Evolutionary conservation across 73 alveolate genomes (phyloP).

Genomic region (Stentor coeruleus): DNA sequence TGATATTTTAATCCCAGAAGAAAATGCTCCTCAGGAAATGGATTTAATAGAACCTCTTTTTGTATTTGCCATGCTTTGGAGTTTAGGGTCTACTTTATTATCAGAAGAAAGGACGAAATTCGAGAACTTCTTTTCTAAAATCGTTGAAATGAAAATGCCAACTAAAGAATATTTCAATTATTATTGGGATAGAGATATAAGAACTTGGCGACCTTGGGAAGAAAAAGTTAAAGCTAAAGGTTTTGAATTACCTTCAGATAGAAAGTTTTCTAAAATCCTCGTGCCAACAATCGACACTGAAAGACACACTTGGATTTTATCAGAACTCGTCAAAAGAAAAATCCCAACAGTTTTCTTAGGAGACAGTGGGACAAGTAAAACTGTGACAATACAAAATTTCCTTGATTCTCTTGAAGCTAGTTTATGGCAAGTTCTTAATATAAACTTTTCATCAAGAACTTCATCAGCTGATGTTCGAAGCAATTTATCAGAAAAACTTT

Average conservation of each 20-base stretch:
- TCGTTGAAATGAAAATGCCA: constrained; percentile 63
- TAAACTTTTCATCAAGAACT: constrained; percentile 99
- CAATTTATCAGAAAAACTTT: constrained; percentile 94
- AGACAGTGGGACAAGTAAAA: constrained; percentile 60
- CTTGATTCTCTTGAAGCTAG: constrained; percentile 80
- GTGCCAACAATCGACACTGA: constrained; percentile 98
- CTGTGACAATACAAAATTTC: constrained; percentile 85
- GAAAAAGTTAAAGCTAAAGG: constrained; percentile 61
- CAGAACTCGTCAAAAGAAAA: constrained; percentile 51
- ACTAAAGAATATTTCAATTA: constrained; percentile 61
- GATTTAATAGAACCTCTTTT: constrained; percentile 89
- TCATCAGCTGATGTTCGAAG: constrained; percentile 92
- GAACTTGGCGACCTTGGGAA: constrained; percentile 83
- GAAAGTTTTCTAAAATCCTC: constrained; percentile 95
- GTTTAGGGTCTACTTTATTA: constrained; percentile 93
- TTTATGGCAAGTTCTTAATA: constrained; percentile 83
- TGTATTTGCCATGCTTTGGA: constrained; percentile 97
- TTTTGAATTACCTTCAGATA: constrained; percentile 69
- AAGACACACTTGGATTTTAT: constrained; percentile 89
- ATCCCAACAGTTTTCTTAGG: constrained; percentile 31
- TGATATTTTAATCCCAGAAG: constrained; percentile 90
- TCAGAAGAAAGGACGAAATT: constrained; percentile 90
- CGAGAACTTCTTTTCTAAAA: constrained; percentile 83
- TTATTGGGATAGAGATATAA: constrained; percentile 57
- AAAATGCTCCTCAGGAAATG: constrained; percentile 87